Evolutionary conservation across 768 basidiomycete genomes (phyloP).

Genomic region (Boletus pseudo-olivaceus): DNA sequence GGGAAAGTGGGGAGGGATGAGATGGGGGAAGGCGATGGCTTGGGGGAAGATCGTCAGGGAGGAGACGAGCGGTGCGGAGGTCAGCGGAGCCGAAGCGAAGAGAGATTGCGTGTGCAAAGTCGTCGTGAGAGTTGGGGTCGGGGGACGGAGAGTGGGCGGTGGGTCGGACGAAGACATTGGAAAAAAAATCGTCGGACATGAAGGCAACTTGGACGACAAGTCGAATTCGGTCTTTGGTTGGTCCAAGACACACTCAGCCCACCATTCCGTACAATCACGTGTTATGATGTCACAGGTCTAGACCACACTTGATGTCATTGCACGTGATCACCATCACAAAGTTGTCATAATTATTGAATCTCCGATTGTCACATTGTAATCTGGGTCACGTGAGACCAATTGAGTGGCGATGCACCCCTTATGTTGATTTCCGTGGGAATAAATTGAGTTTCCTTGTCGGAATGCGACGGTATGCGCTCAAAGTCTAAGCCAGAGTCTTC

Average conservation of each 20-base stretch:
- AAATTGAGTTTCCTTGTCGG: slow-evolving; percentile 3
- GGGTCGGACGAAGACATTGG: slow-evolving; percentile 26
- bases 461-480: slow-evolving; percentile 35
- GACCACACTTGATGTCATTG: slow-evolving; percentile 21
- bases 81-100: slow-evolving; percentile 40
- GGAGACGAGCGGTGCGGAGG: slow-evolving; percentile 37
- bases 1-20: not conserved
- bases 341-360: too few relatives aligned
- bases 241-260: not conserved
- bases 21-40: slow-evolving; percentile 11
- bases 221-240: too few relatives aligned
- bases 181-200: slow-evolving; percentile 43
- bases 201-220: not conserved
- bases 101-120: slow-evolving; percentile 56
- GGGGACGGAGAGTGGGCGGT: slow-evolving; percentile 5
- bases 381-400: too few relatives aligned
- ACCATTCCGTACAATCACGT: slow-evolving; percentile 18
- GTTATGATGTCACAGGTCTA: slow-evolving; percentile 33
- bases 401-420: too few relatives aligned
- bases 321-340: slow-evolving; percentile 12
- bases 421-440: slow-evolving; percentile 4
- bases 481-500: slow-evolving; percentile 16
- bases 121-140: slow-evolving; percentile 31
- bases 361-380: too few relatives aligned
- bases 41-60: slow-evolving; percentile 25